Conservation (phyloP, 108 stramenopile genomes). For the Cafeteria roenbergensis region DNA sequence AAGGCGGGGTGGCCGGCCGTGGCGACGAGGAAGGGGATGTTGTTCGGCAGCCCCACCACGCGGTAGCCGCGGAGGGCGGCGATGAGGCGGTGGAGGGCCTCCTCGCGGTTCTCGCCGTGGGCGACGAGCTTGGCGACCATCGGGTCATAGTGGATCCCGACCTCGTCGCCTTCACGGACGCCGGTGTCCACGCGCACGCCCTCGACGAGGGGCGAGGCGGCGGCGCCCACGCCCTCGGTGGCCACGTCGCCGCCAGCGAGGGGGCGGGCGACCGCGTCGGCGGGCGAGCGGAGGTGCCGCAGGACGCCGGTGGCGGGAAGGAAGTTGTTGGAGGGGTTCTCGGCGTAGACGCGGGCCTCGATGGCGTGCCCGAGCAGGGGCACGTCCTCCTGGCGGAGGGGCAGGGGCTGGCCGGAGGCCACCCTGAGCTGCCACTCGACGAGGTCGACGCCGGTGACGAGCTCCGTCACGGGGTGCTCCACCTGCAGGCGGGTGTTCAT, state of each 20-base stretch:
- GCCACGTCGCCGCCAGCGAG: conserved; percentile 3
- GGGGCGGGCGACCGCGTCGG: conserved; percentile 3
- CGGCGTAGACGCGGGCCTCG: conserved; percentile 54
- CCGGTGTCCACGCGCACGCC: conserved; percentile 41
- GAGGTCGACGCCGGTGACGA: conserved; percentile 71
- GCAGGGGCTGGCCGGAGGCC: conserved; percentile 71
- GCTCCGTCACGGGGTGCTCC: conserved; percentile 79
- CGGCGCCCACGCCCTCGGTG: conserved; percentile 7
- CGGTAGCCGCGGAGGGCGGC: conserved; percentile 50
- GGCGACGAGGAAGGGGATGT: conserved; percentile 63
- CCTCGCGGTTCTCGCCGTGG: conserved; percentile 28
- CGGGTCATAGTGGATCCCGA: conserved; percentile 44
- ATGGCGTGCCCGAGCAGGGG: conserved; percentile 34
- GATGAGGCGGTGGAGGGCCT: conserved; percentile 48
- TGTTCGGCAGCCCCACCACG: conserved; percentile 68
- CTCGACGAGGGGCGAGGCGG: no score
- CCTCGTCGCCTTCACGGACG: conserved; percentile 37
- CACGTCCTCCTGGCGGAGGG: conserved; percentile 21
- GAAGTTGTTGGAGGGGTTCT: conserved; percentile 35
- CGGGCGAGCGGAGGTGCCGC: conserved; percentile 26
- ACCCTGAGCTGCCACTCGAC: conserved; percentile 79
- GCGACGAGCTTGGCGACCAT: conserved; percentile 51
- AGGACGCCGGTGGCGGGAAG: conserved; percentile 47
- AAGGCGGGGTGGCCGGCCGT: conserved; percentile 58
- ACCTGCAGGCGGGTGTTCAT: conserved; percentile 91